phyloP scores from a whole-genome alignment of 208 protist genomes.

The Angomonas ambiguus region DNA sequence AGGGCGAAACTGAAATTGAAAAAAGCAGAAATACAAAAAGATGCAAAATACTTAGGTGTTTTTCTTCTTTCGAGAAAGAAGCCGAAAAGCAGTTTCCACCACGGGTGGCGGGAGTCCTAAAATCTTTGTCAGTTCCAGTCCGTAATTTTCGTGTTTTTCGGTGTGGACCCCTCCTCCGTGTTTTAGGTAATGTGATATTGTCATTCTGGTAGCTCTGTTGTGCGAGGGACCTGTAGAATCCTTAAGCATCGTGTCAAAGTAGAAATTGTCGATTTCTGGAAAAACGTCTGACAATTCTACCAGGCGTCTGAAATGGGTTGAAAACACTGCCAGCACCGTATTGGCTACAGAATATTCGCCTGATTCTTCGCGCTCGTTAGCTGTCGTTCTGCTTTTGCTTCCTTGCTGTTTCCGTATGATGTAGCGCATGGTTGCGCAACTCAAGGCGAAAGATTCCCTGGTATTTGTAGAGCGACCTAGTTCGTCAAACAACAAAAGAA shows the following conservation, averaged over 20 bases:
- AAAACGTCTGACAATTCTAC: neutral
- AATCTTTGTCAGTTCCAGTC: neutral
- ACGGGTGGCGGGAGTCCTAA: neutral
- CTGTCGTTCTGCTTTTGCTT: constrained; percentile 10
- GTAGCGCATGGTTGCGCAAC: constrained; percentile 89
- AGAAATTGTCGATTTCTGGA: neutral
- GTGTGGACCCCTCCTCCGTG: neutral
- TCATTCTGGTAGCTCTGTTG: neutral
- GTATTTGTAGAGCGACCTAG: constrained; percentile 95
- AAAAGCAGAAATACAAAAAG: neutral
- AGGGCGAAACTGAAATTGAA: no score
- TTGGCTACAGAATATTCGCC: neutral
- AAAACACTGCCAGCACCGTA: neutral
- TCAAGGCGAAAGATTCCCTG: constrained; percentile 93
- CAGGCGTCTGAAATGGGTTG: neutral
- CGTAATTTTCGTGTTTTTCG: neutral
- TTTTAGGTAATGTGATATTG: neutral
- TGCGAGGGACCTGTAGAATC: neutral
- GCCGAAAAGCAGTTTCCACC: neutral
- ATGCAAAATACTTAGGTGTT: neutral
- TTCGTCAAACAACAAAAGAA: constrained; percentile 97
- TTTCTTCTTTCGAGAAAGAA: neutral
- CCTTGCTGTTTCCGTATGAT: no score
- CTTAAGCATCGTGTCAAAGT: neutral
- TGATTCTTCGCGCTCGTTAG: neutral